Conservation (phyloP, 495 filamentous ascomycete genomes). For the Durotheca rogersii region DNA sequence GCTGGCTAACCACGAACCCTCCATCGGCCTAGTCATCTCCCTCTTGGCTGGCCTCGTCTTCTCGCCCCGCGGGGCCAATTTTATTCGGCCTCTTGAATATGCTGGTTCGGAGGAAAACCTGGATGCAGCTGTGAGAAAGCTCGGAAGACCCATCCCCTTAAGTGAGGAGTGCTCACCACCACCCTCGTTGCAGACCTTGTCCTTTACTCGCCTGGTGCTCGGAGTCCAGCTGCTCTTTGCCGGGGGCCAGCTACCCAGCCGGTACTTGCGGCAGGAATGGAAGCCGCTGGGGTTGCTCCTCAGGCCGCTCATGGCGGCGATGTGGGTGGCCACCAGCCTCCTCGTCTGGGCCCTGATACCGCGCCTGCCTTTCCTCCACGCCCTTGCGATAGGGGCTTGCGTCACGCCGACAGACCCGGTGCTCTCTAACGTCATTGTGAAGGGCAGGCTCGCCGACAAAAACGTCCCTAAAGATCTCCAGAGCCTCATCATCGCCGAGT, state of each 20-base stretch:
- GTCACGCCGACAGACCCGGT: conserved; percentile 93
- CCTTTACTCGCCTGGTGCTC: conserved; percentile 84
- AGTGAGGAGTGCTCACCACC: conserved; percentile 52
- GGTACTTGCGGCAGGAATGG: conserved; percentile 81
- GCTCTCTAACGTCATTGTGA: conserved; percentile 85
- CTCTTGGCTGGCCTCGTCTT: conserved; percentile 75
- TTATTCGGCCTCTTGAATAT: conserved; percentile 76
- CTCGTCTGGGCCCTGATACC: conserved; percentile 80
- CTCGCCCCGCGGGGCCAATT: conserved; percentile 74
- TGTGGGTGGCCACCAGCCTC: conserved; percentile 84
- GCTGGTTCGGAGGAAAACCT: conserved; percentile 57
- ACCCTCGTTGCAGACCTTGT: conserved; percentile 59
- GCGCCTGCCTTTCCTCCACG: conserved; percentile 69
- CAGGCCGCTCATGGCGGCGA: conserved; percentile 80
- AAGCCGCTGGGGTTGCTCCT: conserved; percentile 71
- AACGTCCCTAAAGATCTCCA: conserved; percentile 81
- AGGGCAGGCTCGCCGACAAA: conserved; percentile 90
- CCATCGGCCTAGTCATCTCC: conserved; percentile 70
- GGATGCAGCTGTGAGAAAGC: conserved; percentile 30
- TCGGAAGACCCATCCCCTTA: no score
- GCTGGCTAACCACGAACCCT: conserved; percentile 10
- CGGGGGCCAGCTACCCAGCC: conserved; percentile 86
- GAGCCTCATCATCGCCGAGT: conserved; percentile 86
- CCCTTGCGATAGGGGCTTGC: conserved; percentile 76
- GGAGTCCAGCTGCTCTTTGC: conserved; percentile 90